A percentile compares a stretch with the other conserved stretches of the same genome.
phyloP scores from a whole-genome alignment of 495 filamentous ascomycete genomes.

The Haplographium delicatum region DNA sequence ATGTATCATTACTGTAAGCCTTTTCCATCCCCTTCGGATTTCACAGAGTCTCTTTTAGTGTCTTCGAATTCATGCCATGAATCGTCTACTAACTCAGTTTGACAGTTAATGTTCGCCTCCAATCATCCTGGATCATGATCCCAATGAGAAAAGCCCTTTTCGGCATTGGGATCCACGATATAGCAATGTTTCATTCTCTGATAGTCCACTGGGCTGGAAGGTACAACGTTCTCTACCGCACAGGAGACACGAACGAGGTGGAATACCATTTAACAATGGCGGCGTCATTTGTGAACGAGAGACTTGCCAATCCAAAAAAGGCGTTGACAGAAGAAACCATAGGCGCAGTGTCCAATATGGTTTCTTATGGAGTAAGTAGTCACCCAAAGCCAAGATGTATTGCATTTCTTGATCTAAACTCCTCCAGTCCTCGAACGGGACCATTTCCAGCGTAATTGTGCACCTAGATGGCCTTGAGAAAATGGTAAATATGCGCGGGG shows the following conservation, averaged over 20 bases:
- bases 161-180: slow-evolving; percentile 7
- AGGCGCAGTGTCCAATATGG: slow-evolving; percentile 14
- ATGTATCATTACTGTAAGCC: slow-evolving; percentile 14
- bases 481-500: slow-evolving; percentile 13
- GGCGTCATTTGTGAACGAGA: slow-evolving; percentile 6
- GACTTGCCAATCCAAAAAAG: slow-evolving; percentile 1
- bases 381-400: not conserved
- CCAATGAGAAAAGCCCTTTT: slow-evolving; percentile 12
- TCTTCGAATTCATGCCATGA: not conserved
- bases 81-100: not conserved
- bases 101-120: slow-evolving; percentile 6
- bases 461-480: slow-evolving; percentile 10
- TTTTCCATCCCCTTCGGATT: not conserved
- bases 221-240: slow-evolving; percentile 5
- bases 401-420: not conserved
- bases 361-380: slow-evolving; percentile 7
- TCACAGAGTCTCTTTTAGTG: not conserved
- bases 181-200: slow-evolving; percentile 13
- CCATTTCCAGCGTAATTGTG: slow-evolving; percentile 7
- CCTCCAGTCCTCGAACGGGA: slow-evolving; percentile 8
- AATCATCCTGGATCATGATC: slow-evolving; percentile 18
- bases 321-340: slow-evolving; percentile 8
- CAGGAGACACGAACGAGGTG: not conserved
- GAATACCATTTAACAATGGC: not conserved
- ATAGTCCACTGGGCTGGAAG: slow-evolving; percentile 6